phyloP scores from a whole-genome alignment of 2,329 filamentous ascomycete genomes.

The Colletotrichum endophyticum region DNA sequence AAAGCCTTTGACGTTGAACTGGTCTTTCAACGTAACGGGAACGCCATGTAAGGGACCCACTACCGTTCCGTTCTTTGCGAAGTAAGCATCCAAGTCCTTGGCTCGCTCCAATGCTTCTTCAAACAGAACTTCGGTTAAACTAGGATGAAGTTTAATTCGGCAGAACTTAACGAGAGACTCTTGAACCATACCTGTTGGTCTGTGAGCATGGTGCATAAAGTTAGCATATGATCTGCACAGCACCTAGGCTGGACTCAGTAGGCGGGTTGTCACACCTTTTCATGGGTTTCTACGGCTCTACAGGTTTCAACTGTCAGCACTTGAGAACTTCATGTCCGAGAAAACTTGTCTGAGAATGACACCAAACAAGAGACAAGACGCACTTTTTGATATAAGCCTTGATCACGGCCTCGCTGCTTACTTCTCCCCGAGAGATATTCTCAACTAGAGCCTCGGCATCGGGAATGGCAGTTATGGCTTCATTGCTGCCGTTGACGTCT shows the following conservation, averaged over 20 bases:
- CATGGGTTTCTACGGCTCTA: slow-evolving; percentile 16
- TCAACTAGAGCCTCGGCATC: not conserved
- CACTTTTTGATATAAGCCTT: not conserved
- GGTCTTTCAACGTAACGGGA: slow-evolving; percentile 59
- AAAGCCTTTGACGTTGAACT: slow-evolving; percentile 59
- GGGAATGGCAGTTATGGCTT: not conserved
- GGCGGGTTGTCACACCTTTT: not conserved
- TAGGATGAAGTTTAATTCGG: not conserved
- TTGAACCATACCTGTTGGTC: not conserved
- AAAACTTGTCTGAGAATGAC: not conserved
- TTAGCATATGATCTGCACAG: not conserved
- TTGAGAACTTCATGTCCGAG: accelerated
- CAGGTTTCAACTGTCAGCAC: accelerated
- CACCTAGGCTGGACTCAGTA: not conserved
- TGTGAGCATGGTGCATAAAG: not conserved
- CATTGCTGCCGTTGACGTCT: not conserved
- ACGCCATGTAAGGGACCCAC: slow-evolving; percentile 64
- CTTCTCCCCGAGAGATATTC: not conserved
- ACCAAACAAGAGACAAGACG: not conserved
- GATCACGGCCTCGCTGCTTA: not conserved
- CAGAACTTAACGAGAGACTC: no score
- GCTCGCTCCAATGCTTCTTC: slow-evolving; percentile 33
- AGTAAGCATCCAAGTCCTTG: slow-evolving; percentile 41
- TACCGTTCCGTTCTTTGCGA: slow-evolving; percentile 40
- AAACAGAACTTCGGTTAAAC: slow-evolving; percentile 52